A percentile compares a stretch with the other conserved stretches of the same genome.
phyloP scores from a whole-genome alignment of 2,329 filamentous ascomycete species.

The Neocatenulostroma microsporum region DNA sequence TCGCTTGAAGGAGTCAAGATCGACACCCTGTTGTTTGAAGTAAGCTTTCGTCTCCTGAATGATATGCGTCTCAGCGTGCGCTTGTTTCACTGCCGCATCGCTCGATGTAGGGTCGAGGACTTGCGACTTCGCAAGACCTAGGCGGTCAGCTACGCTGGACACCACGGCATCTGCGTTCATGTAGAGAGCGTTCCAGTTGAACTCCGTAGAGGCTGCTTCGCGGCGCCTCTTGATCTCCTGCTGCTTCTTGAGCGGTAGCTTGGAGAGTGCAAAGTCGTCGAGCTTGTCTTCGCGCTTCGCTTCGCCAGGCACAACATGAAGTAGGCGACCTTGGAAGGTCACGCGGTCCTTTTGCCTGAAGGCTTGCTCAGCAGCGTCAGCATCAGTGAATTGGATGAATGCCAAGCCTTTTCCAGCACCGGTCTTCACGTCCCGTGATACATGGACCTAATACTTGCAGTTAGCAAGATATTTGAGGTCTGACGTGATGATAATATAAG shows the following conservation, averaged over 20 bases:
- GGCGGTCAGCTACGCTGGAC: constrained; percentile 73
- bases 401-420: constrained; percentile 83
- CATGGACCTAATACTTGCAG: constrained; percentile 74
- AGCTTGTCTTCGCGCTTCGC: constrained; percentile 74
- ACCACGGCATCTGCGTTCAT: constrained; percentile 94
- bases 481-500: constrained; percentile 26
- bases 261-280: constrained; percentile 82
- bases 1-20: constrained; percentile 84
- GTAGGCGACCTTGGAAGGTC: constrained; percentile 82
- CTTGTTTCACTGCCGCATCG: constrained; percentile 91
- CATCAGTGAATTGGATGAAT: constrained; percentile 69
- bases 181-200: constrained; percentile 99
- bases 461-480: constrained; percentile 14
- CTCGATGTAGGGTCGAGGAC: constrained; percentile 91
- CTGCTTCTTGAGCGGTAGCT: constrained; percentile 90
- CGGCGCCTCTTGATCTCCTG: constrained; percentile 79
- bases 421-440: constrained; percentile 63
- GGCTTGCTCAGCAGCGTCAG: constrained; percentile 67
- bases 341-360: constrained; percentile 73
- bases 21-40: constrained; percentile 78
- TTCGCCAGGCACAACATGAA: constrained; percentile 81
- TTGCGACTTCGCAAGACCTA: constrained; percentile 86
- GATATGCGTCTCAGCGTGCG: constrained; percentile 88
- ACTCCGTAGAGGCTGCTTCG: constrained; percentile 67
- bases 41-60: constrained; percentile 96